Evolutionary conservation across 805 yeast species (phyloP).

Genomic region (Cyberlindnera mrakii): DNA sequence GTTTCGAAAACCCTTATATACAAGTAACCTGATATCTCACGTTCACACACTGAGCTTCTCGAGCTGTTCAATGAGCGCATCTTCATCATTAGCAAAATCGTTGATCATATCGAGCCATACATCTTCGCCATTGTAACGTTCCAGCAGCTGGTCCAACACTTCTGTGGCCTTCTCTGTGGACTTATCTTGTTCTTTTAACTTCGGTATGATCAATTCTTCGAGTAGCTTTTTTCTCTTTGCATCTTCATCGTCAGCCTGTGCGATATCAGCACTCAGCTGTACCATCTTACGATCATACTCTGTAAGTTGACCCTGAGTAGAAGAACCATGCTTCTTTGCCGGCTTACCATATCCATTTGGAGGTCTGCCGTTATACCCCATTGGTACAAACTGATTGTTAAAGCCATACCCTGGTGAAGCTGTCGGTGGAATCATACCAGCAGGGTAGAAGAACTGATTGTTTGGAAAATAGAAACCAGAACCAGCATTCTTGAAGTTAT

Average conservation of each 20-base stretch:
- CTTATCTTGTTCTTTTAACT: constrained; percentile 2
- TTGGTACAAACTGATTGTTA: background rate
- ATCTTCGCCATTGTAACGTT: constrained; percentile 5
- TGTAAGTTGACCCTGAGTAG: background rate
- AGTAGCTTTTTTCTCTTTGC: constrained; percentile 5
- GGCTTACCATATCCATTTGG: no score
- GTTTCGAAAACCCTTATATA: background rate
- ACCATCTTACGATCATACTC: constrained; percentile 4
- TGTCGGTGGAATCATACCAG: background rate
- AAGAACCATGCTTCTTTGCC: background rate
- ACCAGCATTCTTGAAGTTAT: background rate
- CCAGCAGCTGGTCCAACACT: constrained; percentile 3
- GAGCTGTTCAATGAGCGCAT: constrained; percentile 4
- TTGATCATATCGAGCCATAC: constrained; percentile 13
- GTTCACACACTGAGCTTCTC: constrained; percentile 1
- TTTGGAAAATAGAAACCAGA: constrained; percentile 1
- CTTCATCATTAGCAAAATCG: constrained; percentile 12
- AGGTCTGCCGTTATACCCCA: background rate
- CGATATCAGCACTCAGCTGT: constrained; percentile 8
- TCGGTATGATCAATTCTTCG: constrained; percentile 9
- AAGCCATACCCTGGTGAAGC: background rate
- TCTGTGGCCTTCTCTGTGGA: constrained; percentile 1
- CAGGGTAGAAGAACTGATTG: constrained; percentile 4
- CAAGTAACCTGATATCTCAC: background rate
- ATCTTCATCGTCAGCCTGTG: constrained; percentile 3